A percentile compares a stretch with the other conserved stretches of the same genome.
Evolutionary conservation across 192 early-diverging fungal genomes (phyloP).

Genomic region (Chytriomyces hyalinus): DNA sequence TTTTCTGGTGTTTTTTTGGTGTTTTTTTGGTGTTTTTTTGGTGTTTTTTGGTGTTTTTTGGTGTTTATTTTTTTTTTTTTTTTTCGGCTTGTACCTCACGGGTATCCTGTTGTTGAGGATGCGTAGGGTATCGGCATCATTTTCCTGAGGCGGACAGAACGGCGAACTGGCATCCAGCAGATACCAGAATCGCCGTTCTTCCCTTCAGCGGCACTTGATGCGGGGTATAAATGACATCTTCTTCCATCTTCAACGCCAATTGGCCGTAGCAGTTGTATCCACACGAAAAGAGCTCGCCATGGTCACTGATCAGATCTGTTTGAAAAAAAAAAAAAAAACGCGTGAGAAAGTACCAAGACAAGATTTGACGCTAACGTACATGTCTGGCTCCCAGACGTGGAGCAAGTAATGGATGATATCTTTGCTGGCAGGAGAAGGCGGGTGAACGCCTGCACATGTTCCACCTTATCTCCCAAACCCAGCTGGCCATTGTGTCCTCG

Average conservation of each 20-base stretch:
- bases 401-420: not conserved
- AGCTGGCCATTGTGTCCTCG: constrained; percentile 31
- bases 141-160: not conserved
- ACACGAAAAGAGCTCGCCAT: constrained; percentile 12
- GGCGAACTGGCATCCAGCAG: constrained; percentile 26
- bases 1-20: too few species aligned
- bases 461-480: constrained; percentile 9
- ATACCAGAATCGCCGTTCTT: constrained; percentile 8
- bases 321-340: not conserved
- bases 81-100: too few species aligned
- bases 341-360: not conserved
- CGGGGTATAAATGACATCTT: constrained; percentile 1
- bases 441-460: constrained; percentile 6
- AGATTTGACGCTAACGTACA: not conserved
- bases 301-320: constrained; percentile 19
- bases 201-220: constrained; percentile 16
- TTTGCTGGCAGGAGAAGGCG: not conserved
- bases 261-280: constrained; percentile 39
- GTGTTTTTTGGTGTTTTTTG: too few species aligned
- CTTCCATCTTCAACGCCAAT: constrained; percentile 27
- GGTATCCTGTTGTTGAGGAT: not conserved
- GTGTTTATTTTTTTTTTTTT: too few species aligned
- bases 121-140: not conserved
- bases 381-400: constrained; percentile 27
- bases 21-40: too few species aligned